Evolutionary conservation across 768 basidiomycete genomes (phyloP), one percentile per base, ranked within the genome.

Genomic region (Leccinum broughii): DNA sequence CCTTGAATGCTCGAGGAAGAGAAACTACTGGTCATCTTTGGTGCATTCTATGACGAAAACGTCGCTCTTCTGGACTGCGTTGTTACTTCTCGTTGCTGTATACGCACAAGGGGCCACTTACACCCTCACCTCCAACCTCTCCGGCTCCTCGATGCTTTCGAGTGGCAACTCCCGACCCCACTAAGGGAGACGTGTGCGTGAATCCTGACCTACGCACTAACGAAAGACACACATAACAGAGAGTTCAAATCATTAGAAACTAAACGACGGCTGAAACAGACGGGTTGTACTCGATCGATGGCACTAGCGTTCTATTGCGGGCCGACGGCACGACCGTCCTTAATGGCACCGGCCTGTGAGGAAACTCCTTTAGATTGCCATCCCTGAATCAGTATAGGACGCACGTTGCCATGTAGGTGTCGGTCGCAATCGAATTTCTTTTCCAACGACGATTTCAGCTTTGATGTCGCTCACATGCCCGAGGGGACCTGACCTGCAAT

Each of bases 271-370:
- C 89, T 1, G 62, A 76, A 22, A 72, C 73, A 11, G 71, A 81
- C 59, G 87, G 88, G 64, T 69, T 90, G 39, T 86, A 85, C 0
- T 86, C 75, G 63, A 77, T 85, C 2, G 77, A 76, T 15, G 77
- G 76, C 17, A 72, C 81, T 55, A 61, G 57, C 49, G 64, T 76
- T n/a, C 68, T 62, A 22, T 57, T 77, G 44, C 66, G 75, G 22
- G 68, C 74, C 2, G 76, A 77, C 54, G 48, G 61, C 48, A 75
- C 66, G 11, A 72, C 75, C 10, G 59, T 59, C 9, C 67, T 78
- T 4, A 54, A 34, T 26, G 44, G 72, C 3, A 54, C 61, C 15
- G 70, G 64, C 3, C 62, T 67, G 14, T 75, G 76, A 52, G 54
- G 76, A 39, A 71, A 75, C 51, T 70, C 75, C 3, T 75, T 77